phyloP scores from a whole-genome alignment of 2,329 filamentous ascomycete genomes.

The Pseudogymnoascus sp. region DNA sequence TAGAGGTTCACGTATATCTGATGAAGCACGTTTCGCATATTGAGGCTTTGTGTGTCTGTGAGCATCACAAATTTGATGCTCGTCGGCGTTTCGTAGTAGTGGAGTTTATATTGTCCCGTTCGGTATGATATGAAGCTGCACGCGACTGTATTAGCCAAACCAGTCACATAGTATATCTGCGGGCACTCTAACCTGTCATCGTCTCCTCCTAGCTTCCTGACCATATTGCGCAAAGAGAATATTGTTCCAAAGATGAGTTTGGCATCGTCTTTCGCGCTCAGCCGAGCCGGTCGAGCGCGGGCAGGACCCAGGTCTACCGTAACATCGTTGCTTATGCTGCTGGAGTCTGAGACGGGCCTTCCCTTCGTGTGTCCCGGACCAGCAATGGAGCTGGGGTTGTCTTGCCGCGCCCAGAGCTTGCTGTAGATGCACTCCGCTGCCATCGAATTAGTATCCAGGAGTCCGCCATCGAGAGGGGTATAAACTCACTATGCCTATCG shows the following conservation, averaged over 20 bases:
- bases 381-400: conserved; percentile 36
- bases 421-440: conserved; percentile 96
- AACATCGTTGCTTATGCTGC: conserved; percentile 36
- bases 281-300: conserved; percentile 26
- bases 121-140: conserved; percentile 83
- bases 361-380: conserved; percentile 36
- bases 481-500: conserved; percentile 77
- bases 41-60: conserved; percentile 80
- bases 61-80: conserved; percentile 95
- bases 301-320: conserved; percentile 27
- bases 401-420: conserved; percentile 60
- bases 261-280: conserved; percentile 67
- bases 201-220: conserved; percentile 84
- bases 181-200: conserved; percentile 59
- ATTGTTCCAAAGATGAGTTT: conserved; percentile 97
- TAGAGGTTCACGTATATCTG: conserved; percentile 98
- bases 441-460: conserved; percentile 16
- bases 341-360: conserved; percentile 42
- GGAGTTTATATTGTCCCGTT: conserved; percentile 92
- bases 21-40: conserved; percentile 88
- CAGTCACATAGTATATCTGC: background rate
- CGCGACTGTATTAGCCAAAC: conserved; percentile 2
- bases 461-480: conserved; percentile 11
- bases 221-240: conserved; percentile 95
- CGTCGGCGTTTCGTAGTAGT: conserved; percentile 97